These are phyloP conservation scores for Pyrus pyrifolia DNA, from an alignment of 306 rosid genomes.

Conservation along the genomic window DNA sequence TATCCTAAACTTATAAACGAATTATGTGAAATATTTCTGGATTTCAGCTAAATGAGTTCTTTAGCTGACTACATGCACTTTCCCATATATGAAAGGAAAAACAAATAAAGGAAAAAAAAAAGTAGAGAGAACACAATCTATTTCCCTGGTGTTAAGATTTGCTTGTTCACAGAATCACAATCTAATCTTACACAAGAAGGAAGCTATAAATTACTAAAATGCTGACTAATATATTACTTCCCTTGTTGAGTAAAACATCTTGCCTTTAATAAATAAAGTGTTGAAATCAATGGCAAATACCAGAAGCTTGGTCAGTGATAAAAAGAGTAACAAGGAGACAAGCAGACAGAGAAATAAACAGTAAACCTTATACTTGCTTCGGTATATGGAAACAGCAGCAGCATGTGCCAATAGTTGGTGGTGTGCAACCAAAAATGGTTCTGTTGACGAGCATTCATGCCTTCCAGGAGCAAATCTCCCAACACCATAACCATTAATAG, in stretches of 20 bases:
- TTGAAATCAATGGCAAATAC: not conserved
- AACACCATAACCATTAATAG: constrained; percentile 59
- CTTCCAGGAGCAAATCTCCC: constrained; percentile 84
- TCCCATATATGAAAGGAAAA: not conserved
- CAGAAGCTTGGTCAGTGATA: no score
- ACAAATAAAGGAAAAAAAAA: no score
- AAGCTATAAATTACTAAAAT: not conserved
- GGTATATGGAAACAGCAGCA: constrained; percentile 62
- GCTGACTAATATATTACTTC: not conserved
- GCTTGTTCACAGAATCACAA: not conserved
- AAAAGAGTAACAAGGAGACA: no score
- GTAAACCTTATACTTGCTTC: constrained; percentile 69
- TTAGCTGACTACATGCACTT: not conserved
- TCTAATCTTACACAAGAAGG: not conserved
- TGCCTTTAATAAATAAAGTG: not conserved
- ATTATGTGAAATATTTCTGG: not conserved
- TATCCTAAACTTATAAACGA: not conserved
- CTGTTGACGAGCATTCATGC: constrained; percentile 40
- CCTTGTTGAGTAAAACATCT: not conserved
- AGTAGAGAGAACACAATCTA: no score
- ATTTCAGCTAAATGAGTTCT: not conserved
- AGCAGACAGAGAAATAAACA: not conserved
- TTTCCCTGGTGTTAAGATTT: no score
- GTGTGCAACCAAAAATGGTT: constrained; percentile 76
- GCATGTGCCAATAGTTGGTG: constrained; percentile 93